Evolutionary conservation across 2,329 filamentous ascomycete species (phyloP).

Genomic region (Fusarium torulosum): DNA sequence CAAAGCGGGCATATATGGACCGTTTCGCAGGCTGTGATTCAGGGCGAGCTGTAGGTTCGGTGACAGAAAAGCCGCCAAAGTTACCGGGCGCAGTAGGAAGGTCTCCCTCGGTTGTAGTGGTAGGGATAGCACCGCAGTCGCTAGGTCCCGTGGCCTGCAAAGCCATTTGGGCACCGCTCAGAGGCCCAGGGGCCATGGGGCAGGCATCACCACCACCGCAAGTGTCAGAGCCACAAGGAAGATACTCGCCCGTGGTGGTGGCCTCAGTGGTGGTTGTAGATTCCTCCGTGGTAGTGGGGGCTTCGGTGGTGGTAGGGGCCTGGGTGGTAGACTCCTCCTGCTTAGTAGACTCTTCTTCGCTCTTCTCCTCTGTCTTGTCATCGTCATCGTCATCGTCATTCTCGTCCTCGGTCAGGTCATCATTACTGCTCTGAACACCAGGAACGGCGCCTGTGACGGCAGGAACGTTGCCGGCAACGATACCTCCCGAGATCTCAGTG

Average conservation of each 20-base stretch:
- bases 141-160: not conserved
- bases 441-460: constrained; percentile 16
- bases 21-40: not conserved
- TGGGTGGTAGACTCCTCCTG: constrained; percentile 6
- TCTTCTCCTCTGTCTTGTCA: constrained; percentile 17
- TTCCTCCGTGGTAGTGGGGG: not conserved
- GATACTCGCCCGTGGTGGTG: constrained; percentile 10
- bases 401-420: constrained; percentile 26
- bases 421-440: constrained; percentile 14
- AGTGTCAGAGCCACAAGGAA: constrained; percentile 20
- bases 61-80: not conserved
- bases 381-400: constrained; percentile 8
- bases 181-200: not conserved
- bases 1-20: not conserved
- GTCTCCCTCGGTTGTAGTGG: not conserved
- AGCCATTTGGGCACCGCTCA: not conserved
- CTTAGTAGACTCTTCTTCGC: constrained; percentile 28
- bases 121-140: not conserved
- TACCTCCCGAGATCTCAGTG: constrained; percentile 10
- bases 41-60: not conserved
- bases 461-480: constrained; percentile 25
- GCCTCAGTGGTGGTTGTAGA: constrained; percentile 33
- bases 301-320: not conserved
- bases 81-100: not conserved
- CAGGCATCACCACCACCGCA: not conserved